These are phyloP conservation scores for Triglochin maritima DNA, from an alignment of 106 monocot species.

Conservation along the genomic window DNA sequence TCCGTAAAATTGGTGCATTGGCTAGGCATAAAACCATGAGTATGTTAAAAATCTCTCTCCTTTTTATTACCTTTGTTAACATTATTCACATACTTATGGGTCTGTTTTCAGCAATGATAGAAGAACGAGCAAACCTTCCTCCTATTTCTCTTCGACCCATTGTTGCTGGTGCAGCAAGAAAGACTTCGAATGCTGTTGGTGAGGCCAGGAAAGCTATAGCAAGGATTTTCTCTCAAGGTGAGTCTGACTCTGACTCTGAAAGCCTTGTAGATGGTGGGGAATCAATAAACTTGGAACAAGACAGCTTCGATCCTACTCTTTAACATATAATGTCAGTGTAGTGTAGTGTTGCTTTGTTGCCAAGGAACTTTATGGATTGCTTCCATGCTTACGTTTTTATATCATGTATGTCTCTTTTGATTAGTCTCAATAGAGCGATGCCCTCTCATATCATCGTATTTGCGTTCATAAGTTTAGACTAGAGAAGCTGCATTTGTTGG, in stretches of 20 bases:
- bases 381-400: neutral
- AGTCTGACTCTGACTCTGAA: conserved; percentile 8
- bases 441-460: neutral
- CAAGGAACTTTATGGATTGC: neutral
- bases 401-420: neutral
- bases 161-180: conserved; percentile 61
- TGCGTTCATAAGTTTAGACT: too few species aligned
- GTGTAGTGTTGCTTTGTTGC: neutral
- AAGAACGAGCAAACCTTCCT: conserved; percentile 74
- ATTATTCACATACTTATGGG: neutral
- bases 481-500: too few species aligned
- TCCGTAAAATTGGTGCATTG: conserved; percentile 60
- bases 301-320: too few species aligned
- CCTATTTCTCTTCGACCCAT: conserved; percentile 49
- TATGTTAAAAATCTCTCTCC: conserved; percentile 18
- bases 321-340: neutral
- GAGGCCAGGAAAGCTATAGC: conserved; percentile 44
- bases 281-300: neutral
- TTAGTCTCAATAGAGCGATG: neutral
- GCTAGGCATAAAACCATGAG: conserved; percentile 61
- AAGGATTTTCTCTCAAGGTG: conserved; percentile 35
- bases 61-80: neutral
- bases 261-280: neutral
- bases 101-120: conserved; percentile 63
- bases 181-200: conserved; percentile 50